Evolutionary conservation across 164 flowering plant genomes (phyloP).

Genomic region (Annona squamosa): DNA sequence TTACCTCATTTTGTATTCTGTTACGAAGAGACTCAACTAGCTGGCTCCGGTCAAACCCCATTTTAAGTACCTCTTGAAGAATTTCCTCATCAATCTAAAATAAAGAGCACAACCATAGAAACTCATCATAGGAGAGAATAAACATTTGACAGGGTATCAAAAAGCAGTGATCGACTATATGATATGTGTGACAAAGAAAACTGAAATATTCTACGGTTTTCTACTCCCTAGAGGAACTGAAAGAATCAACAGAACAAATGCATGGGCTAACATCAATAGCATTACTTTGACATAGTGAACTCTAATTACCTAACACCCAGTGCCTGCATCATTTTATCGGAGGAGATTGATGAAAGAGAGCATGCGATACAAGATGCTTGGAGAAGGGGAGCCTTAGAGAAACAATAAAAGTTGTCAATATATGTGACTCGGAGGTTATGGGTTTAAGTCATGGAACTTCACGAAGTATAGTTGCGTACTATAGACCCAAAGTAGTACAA

Average conservation of each 20-base stretch:
- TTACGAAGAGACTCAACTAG: conserved; percentile 73
- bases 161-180: not conserved
- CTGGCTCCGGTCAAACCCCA: conserved; percentile 75
- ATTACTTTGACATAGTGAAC: too few relatives aligned
- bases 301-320: too few relatives aligned
- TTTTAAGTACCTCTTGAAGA: conserved; percentile 76
- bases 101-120: not conserved
- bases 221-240: not conserved
- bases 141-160: not conserved
- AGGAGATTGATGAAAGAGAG: too few relatives aligned
- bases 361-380: too few relatives aligned
- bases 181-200: not conserved
- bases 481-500: too few relatives aligned
- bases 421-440: too few relatives aligned
- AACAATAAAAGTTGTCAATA: too few relatives aligned
- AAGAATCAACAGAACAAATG: not conserved
- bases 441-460: too few relatives aligned
- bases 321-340: too few relatives aligned
- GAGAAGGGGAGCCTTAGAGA: too few relatives aligned
- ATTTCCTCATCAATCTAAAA: conserved; percentile 88
- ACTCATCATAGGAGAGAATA: not conserved
- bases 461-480: too few relatives aligned
- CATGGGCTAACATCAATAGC: not conserved
- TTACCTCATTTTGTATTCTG: conserved; percentile 64
- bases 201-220: not conserved